These are phyloP conservation scores for Irpex lacteus DNA, from an alignment of 1,284 basidiomycete species.

Conservation along the genomic window DNA sequence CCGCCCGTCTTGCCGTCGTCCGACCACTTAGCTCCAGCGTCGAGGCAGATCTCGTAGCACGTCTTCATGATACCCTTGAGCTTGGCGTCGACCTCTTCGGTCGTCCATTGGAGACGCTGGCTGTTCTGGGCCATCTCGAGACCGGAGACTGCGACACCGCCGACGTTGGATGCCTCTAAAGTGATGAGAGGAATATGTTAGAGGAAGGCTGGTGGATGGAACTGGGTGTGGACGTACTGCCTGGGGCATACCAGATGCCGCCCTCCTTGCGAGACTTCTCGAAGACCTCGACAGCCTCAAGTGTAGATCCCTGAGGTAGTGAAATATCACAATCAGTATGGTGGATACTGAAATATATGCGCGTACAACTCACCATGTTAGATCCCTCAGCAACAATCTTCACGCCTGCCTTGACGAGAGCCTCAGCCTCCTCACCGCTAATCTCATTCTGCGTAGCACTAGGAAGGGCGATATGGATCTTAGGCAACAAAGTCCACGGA, in stretches of 20 bases:
- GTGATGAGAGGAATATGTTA: neutral
- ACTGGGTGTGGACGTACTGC: conserved; percentile 38
- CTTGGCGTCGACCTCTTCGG: conserved; percentile 67
- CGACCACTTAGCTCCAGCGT: conserved; percentile 62
- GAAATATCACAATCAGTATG: neutral
- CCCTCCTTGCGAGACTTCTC: conserved; percentile 59
- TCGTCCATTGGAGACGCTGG: conserved; percentile 64
- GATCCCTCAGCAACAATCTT: conserved; percentile 78
- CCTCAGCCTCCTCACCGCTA: conserved; percentile 69
- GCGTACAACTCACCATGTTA: conserved; percentile 47
- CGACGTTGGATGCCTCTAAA: conserved; percentile 64
- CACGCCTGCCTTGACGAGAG: conserved; percentile 67
- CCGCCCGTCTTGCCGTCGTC: conserved; percentile 37
- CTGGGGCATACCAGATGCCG: conserved; percentile 69
- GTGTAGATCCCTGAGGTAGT: conserved; percentile 47
- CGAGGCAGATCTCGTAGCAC: conserved; percentile 61
- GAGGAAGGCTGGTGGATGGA: neutral
- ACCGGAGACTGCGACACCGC: conserved; percentile 70
- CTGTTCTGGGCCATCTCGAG: conserved; percentile 86
- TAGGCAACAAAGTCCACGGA: conserved; percentile 72
- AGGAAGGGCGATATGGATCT: conserved; percentile 73
- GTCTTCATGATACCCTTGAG: conserved; percentile 77
- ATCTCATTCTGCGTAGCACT: conserved; percentile 83
- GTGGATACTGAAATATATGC: no score
- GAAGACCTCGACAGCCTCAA: conserved; percentile 73